A percentile compares a stretch with the other conserved stretches of the same genome.
These are phyloP conservation scores for Aspergillus flavus DNA, from an alignment of 2,329 filamentous ascomycete genomes.

Conservation along the genomic window DNA sequence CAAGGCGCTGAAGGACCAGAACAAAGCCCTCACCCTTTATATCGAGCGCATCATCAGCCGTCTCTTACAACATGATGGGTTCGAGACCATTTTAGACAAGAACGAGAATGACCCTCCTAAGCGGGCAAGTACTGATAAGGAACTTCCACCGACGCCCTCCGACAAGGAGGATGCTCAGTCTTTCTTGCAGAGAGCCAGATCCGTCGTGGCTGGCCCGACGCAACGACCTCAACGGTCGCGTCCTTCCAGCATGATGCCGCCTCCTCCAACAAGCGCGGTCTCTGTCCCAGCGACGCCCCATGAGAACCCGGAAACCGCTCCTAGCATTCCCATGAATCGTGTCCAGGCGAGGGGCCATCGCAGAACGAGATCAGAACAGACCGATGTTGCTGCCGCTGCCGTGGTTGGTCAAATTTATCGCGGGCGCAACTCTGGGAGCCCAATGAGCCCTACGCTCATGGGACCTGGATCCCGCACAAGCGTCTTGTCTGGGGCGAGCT, in stretches of 20 bases:
- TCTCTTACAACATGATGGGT: constrained; percentile 89
- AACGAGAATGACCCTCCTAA: constrained; percentile 57
- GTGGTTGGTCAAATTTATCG: constrained; percentile 91
- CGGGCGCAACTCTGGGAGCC: constrained; percentile 58
- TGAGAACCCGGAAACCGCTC: constrained; percentile 51
- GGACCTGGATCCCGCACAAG: constrained; percentile 45
- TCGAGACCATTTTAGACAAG: constrained; percentile 88
- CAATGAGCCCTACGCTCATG: constrained; percentile 55
- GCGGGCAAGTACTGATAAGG: constrained; percentile 63
- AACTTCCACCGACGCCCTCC: constrained; percentile 74
- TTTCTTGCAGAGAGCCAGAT: constrained; percentile 64
- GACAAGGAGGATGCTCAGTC: constrained; percentile 53
- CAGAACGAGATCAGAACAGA: constrained; percentile 53
- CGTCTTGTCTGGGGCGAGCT: constrained; percentile 46
- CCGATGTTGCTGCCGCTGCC: constrained; percentile 59
- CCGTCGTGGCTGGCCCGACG: constrained; percentile 54
- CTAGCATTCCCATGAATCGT: constrained; percentile 50
- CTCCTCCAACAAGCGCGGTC: constrained; percentile 30
- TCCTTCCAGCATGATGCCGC: constrained; percentile 48
- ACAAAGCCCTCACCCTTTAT: constrained; percentile 95
- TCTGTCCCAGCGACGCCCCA: constrained; percentile 37
- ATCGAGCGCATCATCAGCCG: constrained; percentile 99
- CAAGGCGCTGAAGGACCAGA: constrained; percentile 82
- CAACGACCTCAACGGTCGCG: constrained; percentile 47
- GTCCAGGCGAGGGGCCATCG: constrained; percentile 46